Conservation (phyloP, 1,284 basidiomycete genomes). For the Moniliella sp. region DNA sequence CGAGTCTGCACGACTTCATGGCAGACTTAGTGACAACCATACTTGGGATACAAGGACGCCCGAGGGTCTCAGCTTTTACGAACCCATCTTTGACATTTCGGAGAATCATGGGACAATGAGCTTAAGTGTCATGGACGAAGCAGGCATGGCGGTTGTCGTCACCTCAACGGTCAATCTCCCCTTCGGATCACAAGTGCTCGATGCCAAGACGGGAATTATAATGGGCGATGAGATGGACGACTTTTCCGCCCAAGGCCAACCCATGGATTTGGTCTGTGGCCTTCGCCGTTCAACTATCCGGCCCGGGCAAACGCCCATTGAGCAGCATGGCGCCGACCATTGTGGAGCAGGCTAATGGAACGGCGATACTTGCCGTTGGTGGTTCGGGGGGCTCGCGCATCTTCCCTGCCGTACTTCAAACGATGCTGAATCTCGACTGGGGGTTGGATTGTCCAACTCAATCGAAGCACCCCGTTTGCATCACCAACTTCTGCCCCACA, state of each 20-base stretch:
- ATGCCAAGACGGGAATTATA: slow-evolving; percentile 17
- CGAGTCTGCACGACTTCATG: slow-evolving; percentile 1
- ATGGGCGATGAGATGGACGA: slow-evolving; percentile 36
- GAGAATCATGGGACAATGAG: slow-evolving; percentile 35
- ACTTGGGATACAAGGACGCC: too few species aligned
- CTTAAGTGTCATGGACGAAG: slow-evolving; percentile 32
- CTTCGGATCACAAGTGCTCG: slow-evolving; percentile 29
- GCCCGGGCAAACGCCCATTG: slow-evolving; percentile 53
- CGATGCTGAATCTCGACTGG: slow-evolving; percentile 59
- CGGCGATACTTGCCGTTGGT: slow-evolving; percentile 49
- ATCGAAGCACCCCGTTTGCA: slow-evolving; percentile 75
- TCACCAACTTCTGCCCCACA: slow-evolving; percentile 43
- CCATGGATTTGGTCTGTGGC: slow-evolving; percentile 42
- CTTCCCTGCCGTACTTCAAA: slow-evolving; percentile 57
- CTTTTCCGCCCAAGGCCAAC: slow-evolving; percentile 24
- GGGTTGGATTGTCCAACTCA: slow-evolving; percentile 57
- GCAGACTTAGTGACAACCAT: not conserved
- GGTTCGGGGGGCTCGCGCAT: slow-evolving; percentile 72
- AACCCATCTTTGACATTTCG: slow-evolving; percentile 21
- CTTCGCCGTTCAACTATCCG: slow-evolving; percentile 43
- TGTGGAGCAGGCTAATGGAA: slow-evolving; percentile 49
- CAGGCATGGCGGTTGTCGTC: slow-evolving; percentile 34
- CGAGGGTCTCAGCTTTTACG: slow-evolving; percentile 35
- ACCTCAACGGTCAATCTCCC: slow-evolving; percentile 37
- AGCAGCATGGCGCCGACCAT: slow-evolving; percentile 64